Conservation (phyloP, 352 stramenopile genomes). For the Hyaloperonospora arabidopsidis region DNA sequence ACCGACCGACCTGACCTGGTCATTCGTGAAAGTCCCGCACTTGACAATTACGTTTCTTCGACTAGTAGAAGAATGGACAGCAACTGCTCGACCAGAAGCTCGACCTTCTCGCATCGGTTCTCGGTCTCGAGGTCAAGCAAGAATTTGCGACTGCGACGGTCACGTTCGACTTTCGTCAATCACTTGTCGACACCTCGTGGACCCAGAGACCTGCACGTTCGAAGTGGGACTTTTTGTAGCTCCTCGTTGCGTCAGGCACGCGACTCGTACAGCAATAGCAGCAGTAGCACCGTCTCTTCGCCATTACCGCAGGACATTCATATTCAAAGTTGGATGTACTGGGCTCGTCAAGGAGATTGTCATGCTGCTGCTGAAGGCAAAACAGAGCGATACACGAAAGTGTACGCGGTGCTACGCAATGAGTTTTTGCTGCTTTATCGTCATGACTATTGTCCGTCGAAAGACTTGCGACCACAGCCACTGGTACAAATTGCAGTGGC, state of each 20-base stretch:
- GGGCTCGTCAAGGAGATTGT: constrained; percentile 32
- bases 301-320: constrained; percentile 29
- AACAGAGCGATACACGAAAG: constrained; percentile 54
- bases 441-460: constrained; percentile 39
- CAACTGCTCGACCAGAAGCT: constrained; percentile 23
- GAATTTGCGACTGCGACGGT: constrained; percentile 17
- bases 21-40: constrained; percentile 22
- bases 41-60: constrained; percentile 12
- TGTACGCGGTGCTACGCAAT: constrained; percentile 60
- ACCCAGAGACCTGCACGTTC: constrained; percentile 2
- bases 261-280: constrained; percentile 22
- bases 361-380: constrained; percentile 7
- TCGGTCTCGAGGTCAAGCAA: constrained; percentile 18
- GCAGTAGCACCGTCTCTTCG: constrained; percentile 22
- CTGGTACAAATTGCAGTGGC: constrained; percentile 64
- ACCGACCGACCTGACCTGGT: neutral
- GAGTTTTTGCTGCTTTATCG: constrained; percentile 59
- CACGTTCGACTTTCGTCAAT: constrained; percentile 20
- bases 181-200: constrained; percentile 3
- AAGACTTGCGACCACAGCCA: constrained; percentile 27
- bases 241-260: constrained; percentile 17
- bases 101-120: constrained; percentile 26
- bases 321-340: constrained; percentile 73
- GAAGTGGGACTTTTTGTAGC: constrained; percentile 22
- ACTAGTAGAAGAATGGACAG: constrained; percentile 14